Evolutionary conservation across 169 alveolate genomes (phyloP), one percentile per base, ranked within the genome.

Genomic region (Ichthyophthirius multifiliis): DNA sequence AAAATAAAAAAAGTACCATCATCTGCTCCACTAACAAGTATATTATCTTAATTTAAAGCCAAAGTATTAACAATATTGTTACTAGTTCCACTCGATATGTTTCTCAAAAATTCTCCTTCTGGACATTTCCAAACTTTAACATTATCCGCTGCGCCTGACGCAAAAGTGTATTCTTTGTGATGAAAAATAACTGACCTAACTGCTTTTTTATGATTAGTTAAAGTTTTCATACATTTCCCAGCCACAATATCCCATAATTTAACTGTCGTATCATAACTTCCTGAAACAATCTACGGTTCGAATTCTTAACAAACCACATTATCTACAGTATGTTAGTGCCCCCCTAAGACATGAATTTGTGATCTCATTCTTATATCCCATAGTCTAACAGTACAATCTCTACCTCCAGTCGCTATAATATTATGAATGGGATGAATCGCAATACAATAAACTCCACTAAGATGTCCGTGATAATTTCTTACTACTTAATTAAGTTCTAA

Each of bases 191-290:
- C 31, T 12, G 99, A 96, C 63, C 99, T 92, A 7, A 99, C 93
- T 89, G 99, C 95, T 89, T 98, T 98, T 83, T 97, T 99, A 93
- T 99, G 99, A 83, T 98, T 96, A 20, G 99, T 98, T 65, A 99
- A 89, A 41, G 98, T 96, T 31, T 97, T 96, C 39, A 96, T 82
- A 65, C 97, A 84, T 86, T 95, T 95, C 4, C 99, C 99, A 55
- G 98, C 95, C 43, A 97, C 92, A 45, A 99, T 88, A 85, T 99
- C 99, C 99, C 99, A 99, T 64, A 97, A 84, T 81, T 98, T 97
- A 65, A 98, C 94, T 62, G 98, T 96, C 76, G 94, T 90, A 89
- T 98, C 99, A 83, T 96, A 97, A 31, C 98, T 92, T 12, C 99
- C 99, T 27, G 99, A 96, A 6, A 98, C 95, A 44, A 97, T 90